Percentiles rank a stretch among this genome's conserved stretches.
phyloP scores from a whole-genome alignment of 148 eudicot species.

The Amaranthus palmeri region DNA sequence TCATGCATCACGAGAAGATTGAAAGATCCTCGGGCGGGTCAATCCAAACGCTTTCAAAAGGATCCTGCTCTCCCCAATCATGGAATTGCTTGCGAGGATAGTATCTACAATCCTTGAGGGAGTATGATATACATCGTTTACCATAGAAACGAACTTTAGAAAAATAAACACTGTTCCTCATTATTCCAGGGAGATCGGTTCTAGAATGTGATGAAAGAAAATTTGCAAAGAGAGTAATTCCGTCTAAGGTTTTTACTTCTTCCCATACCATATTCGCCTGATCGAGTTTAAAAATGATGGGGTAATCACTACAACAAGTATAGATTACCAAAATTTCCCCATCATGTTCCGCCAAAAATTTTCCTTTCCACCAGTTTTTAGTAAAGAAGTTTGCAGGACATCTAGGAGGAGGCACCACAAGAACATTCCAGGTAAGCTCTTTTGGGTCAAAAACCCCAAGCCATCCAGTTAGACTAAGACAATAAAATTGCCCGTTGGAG shows the following conservation, averaged over 20 bases:
- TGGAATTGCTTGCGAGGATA: conserved; percentile 74
- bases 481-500: conserved; percentile 62
- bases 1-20: conserved; percentile 31
- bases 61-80: conserved; percentile 92
- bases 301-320: conserved; percentile 65
- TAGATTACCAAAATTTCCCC: conserved; percentile 71
- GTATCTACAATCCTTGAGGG: conserved; percentile 56
- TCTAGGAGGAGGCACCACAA: conserved; percentile 72
- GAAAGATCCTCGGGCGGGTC: conserved; percentile 64
- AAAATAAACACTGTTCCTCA: conserved; percentile 75
- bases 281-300: conserved; percentile 63
- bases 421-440: conserved; percentile 58
- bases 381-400: conserved; percentile 67
- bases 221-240: conserved; percentile 66
- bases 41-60: conserved; percentile 77
- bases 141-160: conserved; percentile 80
- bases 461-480: conserved; percentile 82
- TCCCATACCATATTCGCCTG: conserved; percentile 58
- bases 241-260: conserved; percentile 54
- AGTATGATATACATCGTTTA: conserved; percentile 66
- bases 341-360: conserved; percentile 66
- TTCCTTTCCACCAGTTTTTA: conserved; percentile 84
- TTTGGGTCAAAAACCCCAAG: conserved; percentile 66
- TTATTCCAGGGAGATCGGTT: conserved; percentile 59
- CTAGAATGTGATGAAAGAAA: conserved; percentile 76